Evolutionary conservation across 2,329 filamentous ascomycete genomes (phyloP).

Genomic region (Aspergillus phoenicis): DNA sequence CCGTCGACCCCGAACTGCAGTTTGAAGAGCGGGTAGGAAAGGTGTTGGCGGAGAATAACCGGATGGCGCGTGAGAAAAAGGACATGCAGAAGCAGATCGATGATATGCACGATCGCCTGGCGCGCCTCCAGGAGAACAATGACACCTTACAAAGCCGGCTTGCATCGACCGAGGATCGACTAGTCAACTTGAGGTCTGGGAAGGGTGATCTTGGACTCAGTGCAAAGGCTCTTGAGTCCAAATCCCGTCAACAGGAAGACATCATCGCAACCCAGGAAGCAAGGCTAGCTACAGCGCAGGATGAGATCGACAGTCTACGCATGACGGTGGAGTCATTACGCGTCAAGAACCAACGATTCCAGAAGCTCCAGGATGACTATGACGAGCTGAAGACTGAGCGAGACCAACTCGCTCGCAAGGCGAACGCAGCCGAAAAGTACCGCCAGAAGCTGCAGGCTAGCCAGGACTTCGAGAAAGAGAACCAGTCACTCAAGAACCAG

Average conservation of each 20-base stretch:
- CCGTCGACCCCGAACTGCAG: slow-evolving; percentile 49
- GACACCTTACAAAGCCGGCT: slow-evolving; percentile 49
- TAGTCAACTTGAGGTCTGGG: slow-evolving; percentile 55
- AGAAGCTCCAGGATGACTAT: slow-evolving; percentile 53
- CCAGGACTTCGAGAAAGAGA: slow-evolving; percentile 53
- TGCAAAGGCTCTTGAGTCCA: slow-evolving; percentile 50
- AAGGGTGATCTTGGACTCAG: slow-evolving; percentile 52
- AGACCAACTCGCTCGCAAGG: slow-evolving; percentile 50
- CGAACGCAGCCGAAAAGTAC: slow-evolving; percentile 54
- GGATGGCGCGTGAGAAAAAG: slow-evolving; percentile 55
- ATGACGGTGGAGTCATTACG: slow-evolving; percentile 49
- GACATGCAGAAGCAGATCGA: slow-evolving; percentile 50
- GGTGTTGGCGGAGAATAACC: slow-evolving; percentile 60
- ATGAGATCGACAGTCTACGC: slow-evolving; percentile 47
- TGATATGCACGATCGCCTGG: slow-evolving; percentile 62
- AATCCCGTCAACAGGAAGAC: slow-evolving; percentile 64
- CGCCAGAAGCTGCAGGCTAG: slow-evolving; percentile 53
- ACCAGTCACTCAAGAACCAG: slow-evolving; percentile 49
- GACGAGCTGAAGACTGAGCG: slow-evolving; percentile 52
- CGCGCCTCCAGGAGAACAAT: slow-evolving; percentile 57
- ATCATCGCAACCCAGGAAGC: slow-evolving; percentile 72
- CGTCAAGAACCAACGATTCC: slow-evolving; percentile 49
- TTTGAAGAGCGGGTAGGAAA: slow-evolving; percentile 54
- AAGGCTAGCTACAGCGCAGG: slow-evolving; percentile 58
- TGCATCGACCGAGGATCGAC: slow-evolving; percentile 52